Percentiles rank a stretch among this genome's conserved stretches.
Evolutionary conservation across 345 rosid species (phyloP).

Genomic region (Kernera saxatilis): DNA sequence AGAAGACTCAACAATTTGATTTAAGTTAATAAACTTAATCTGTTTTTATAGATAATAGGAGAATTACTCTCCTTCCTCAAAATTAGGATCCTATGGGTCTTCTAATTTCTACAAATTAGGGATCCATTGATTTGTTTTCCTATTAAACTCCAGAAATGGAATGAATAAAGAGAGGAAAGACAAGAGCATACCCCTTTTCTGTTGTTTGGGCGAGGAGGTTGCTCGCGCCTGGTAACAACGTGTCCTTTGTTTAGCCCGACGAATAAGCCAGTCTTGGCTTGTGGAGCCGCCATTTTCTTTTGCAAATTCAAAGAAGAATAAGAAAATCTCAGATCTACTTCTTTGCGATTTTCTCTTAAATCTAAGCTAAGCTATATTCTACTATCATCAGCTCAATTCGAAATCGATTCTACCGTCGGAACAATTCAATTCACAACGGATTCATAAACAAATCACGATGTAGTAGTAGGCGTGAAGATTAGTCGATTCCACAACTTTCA

Average conservation of each 20-base stretch:
- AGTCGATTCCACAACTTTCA: background rate
- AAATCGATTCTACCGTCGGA: background rate
- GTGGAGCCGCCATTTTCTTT: conserved; percentile 8
- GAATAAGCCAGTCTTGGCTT: conserved; percentile 17
- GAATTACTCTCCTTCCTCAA: too few species aligned
- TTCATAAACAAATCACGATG: background rate
- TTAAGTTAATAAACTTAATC: too few species aligned
- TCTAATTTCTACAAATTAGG: too few species aligned
- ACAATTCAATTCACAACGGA: background rate
- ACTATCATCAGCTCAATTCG: background rate
- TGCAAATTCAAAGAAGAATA: background rate
- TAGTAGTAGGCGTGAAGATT: too few species aligned
- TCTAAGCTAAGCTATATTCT: background rate
- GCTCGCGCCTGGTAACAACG: conserved; percentile 24
- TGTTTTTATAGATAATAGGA: too few species aligned
- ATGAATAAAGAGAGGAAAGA: background rate
- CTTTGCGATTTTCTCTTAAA: background rate
- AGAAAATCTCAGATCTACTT: background rate
- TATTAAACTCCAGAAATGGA: too few species aligned
- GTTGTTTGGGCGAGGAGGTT: conserved; percentile 27
- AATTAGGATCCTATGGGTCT: too few species aligned
- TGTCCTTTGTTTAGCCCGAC: conserved; percentile 32
- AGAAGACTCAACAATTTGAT: too few species aligned
- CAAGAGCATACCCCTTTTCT: conserved; percentile 20
- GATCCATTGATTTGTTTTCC: too few species aligned